Conservation (phyloP, 305 asterid genomes). For the Fraxinus greggii region DNA sequence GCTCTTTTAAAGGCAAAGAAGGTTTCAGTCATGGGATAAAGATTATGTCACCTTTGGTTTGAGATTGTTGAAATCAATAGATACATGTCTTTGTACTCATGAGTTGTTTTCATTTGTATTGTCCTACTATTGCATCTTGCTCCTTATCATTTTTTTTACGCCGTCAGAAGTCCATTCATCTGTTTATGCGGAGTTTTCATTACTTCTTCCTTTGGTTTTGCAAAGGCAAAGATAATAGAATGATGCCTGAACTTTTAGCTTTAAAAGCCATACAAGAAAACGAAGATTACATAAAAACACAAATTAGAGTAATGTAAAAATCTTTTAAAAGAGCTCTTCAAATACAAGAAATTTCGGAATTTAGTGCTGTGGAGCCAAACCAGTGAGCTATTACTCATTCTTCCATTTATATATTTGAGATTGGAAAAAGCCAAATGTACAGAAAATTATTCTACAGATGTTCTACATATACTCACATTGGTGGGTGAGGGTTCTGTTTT, state of each 20-base stretch:
- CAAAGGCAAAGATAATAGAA: background rate
- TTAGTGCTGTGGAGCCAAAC: background rate
- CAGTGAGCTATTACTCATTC: background rate
- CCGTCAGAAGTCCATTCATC: background rate
- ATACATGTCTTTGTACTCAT: background rate
- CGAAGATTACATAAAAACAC: background rate
- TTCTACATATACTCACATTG: no score
- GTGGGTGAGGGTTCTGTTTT: no score
- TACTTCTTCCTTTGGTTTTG: background rate
- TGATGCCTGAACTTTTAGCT: background rate
- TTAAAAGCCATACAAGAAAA: background rate
- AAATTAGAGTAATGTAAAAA: background rate
- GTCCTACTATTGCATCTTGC: background rate
- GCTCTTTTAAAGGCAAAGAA: background rate
- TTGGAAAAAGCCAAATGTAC: no score
- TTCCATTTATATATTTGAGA: background rate
- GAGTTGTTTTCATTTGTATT: background rate
- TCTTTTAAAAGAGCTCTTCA: background rate
- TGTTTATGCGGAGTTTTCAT: background rate
- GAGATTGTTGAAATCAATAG: background rate
- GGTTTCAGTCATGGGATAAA: background rate
- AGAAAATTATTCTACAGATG: no score
- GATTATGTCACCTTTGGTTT: background rate
- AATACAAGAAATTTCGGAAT: background rate
- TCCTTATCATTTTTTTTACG: background rate